Conservation (phyloP, 306 rosid species). For the Prunus salicina region DNA sequence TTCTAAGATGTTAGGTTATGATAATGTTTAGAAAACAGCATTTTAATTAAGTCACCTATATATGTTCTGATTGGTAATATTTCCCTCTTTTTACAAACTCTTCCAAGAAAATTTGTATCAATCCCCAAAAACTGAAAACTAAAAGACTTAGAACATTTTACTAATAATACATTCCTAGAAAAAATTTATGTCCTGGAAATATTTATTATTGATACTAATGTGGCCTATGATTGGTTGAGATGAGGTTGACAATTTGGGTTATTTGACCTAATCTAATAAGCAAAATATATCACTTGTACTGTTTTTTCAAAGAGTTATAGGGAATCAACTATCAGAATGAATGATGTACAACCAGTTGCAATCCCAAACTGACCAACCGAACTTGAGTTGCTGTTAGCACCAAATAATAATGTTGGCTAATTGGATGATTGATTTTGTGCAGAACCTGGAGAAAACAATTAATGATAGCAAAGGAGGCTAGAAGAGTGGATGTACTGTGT, state of each 20-base stretch:
- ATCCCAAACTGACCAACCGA: not conserved
- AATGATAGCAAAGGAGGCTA: conserved; percentile 77
- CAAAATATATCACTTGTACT: not conserved
- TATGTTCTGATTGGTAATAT: not conserved
- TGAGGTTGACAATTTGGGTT: conserved; percentile 1
- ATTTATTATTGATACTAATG: not conserved
- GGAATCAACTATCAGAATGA: not conserved
- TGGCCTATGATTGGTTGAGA: not conserved
- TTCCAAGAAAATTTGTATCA: not conserved
- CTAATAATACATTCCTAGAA: not conserved
- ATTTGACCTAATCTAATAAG: not conserved
- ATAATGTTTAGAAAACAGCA: not conserved
- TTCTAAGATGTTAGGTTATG: not conserved
- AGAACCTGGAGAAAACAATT: conserved; percentile 89
- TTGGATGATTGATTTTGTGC: conserved; percentile 26
- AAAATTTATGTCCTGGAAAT: not conserved
- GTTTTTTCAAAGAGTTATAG: not conserved
- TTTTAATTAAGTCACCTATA: not conserved
- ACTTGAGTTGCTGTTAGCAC: not conserved
- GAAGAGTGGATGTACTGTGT: conserved; percentile 81
- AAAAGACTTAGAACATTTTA: not conserved
- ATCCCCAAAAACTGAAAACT: not conserved
- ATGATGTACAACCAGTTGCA: not conserved
- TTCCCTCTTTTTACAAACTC: not conserved
- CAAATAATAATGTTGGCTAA: not conserved